Base-by-base conservation (phyloP, 495 filamentous ascomycete species). In the Hypoxylon fuscum region DNA sequence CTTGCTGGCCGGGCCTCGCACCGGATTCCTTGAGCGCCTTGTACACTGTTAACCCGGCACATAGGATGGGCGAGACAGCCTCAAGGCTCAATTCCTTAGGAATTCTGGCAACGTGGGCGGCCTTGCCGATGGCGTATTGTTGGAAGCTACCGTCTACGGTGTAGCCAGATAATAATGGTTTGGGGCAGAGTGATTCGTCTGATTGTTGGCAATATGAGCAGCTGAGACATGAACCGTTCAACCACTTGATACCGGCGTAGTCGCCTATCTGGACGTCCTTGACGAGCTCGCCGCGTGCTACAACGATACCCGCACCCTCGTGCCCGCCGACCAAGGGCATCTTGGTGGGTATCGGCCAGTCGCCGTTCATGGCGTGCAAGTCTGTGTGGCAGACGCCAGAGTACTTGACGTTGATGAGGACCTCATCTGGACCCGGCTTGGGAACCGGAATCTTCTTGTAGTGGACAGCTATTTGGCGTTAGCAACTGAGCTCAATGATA, bases 371-470 rank as follows among this genome's bases (percentile, higher is more conserved):
- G 47, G 92, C 91, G 78, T 95, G 90, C 18, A 92, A 77, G 70
- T 92, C 90, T 0, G 93, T 96, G 80, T 96, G 92, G 81, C 93
- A 96, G 55, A 97, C 93, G 71, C 93, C 93, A 5, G 90, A 89
- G 83, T 88, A 97, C 74, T 91, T 91, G 80, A 97, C 87, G 77
- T 96, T 92, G 74, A 97, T 78, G 34, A 96, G 85, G 62, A 97
- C 89, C 75, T 97, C 89, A 77, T 96, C 92, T 2, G 93, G 86
- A 3, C 86, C 89, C 3, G 93, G 93, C 67, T 85, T 83, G 45
- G 82, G 82, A 43, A 96, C 91, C 61, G 86, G 85, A 69, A 96
- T 92, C 74, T 90, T 81, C 76, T 96, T 96, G 85, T 89, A 93
- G 46, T 86, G 72, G 50, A 87, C 79, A 8, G 88, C 81, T 84